Conservation (phyloP, 129 eudicot species). For the Lonicera japonica region DNA sequence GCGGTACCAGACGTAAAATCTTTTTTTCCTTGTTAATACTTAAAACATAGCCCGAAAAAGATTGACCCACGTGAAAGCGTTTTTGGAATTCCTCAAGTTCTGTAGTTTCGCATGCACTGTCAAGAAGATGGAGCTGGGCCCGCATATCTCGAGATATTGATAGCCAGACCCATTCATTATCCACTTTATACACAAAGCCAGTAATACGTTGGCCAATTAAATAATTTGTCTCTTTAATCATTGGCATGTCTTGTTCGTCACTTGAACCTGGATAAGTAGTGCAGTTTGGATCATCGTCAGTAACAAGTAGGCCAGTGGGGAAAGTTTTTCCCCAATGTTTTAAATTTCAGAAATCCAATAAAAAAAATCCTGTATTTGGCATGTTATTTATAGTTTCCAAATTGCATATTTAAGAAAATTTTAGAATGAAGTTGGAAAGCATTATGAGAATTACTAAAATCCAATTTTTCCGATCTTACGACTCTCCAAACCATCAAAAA, state of each 20-base stretch:
- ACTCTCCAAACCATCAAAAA: no score
- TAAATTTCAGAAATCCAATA: no score
- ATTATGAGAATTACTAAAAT: no score
- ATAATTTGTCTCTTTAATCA: slow-evolving; percentile 26
- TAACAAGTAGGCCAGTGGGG: background rate
- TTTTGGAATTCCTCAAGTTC: slow-evolving; percentile 69
- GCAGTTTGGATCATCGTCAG: background rate
- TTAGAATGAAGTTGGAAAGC: no score
- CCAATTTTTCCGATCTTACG: no score
- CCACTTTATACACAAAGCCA: slow-evolving; percentile 80
- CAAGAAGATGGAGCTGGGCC: slow-evolving; percentile 71
- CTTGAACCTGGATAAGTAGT: slow-evolving; percentile 17
- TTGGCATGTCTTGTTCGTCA: slow-evolving; percentile 8
- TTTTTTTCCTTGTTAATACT: slow-evolving; percentile 51
- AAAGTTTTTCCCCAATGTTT: no score
- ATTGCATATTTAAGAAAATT: no score
- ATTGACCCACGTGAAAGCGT: slow-evolving; percentile 55
- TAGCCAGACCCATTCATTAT: slow-evolving; percentile 82
- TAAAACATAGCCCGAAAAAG: slow-evolving; percentile 50
- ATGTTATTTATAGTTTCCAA: no score
- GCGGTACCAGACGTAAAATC: slow-evolving; percentile 49
- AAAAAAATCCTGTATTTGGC: no score
- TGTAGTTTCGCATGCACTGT: slow-evolving; percentile 56
- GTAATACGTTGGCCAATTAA: slow-evolving; percentile 50
- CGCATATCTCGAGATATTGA: slow-evolving; percentile 66